Percentiles rank a stretch among this genome's conserved stretches.
Conservation (phyloP, 1,284 basidiomycete species). For the Irpex sp. region DNA sequence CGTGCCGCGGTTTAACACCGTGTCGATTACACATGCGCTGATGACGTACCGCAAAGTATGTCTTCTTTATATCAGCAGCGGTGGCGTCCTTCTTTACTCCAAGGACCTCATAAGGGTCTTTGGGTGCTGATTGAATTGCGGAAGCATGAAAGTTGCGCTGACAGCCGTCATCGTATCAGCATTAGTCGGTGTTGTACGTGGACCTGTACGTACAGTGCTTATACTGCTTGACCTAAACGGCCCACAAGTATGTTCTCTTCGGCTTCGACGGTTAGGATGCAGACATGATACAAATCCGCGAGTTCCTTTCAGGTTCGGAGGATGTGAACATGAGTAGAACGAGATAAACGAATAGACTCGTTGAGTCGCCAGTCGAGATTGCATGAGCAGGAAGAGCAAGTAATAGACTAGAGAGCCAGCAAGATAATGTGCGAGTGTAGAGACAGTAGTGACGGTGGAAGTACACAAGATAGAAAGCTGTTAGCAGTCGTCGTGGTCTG, state of each 20-base stretch:
- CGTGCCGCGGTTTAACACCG: constrained; percentile 5
- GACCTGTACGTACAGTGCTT: neutral
- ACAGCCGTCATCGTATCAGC: neutral
- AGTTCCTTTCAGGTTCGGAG: constrained; percentile 27
- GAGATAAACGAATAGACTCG: constrained; percentile 55
- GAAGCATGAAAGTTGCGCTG: constrained; percentile 81
- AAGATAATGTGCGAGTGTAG: neutral
- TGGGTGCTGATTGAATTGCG: constrained; percentile 51
- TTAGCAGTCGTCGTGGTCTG: neutral
- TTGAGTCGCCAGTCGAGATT: constrained; percentile 44
- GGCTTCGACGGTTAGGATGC: constrained; percentile 4
- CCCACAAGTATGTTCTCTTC: neutral
- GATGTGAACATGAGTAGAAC: constrained; percentile 49
- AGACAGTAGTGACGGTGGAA: neutral
- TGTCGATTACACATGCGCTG: neutral
- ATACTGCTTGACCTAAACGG: neutral
- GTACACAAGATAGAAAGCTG: neutral
- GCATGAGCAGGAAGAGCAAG: constrained; percentile 26
- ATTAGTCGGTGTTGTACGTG: neutral
- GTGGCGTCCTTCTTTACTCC: constrained; percentile 87
- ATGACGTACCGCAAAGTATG: constrained; percentile 83
- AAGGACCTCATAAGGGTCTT: constrained; percentile 89
- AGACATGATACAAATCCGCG: constrained; percentile 38
- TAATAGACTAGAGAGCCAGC: constrained; percentile 10
- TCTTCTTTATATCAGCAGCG: constrained; percentile 92